A percentile compares a stretch with the other conserved stretches of the same genome.
Evolutionary conservation across 1,284 basidiomycete genomes (phyloP).

Genomic region (Trichosporon coremiiforme): DNA sequence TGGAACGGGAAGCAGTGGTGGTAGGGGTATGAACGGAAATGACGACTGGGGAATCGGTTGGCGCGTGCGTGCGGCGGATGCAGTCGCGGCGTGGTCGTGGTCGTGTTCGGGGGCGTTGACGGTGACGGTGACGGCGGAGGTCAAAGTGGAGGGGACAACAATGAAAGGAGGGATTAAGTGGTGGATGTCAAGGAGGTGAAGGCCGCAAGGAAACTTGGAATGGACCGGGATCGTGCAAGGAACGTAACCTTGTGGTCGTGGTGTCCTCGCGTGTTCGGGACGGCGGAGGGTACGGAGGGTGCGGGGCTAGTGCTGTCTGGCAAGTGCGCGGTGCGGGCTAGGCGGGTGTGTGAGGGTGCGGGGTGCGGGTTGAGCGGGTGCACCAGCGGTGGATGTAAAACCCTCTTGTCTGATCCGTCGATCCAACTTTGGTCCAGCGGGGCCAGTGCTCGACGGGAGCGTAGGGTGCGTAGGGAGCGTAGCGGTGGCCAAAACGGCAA

Average conservation of each 20-base stretch:
- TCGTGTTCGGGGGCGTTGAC: background rate
- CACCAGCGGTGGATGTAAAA: constrained; percentile 11
- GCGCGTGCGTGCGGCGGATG: background rate
- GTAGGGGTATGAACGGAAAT: background rate
- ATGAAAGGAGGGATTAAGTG: background rate
- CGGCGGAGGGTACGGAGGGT: too few species aligned
- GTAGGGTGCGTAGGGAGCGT: too few species aligned
- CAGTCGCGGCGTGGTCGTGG: background rate
- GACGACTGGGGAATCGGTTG: constrained; percentile 2
- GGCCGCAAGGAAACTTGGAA: background rate
- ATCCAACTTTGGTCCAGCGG: constrained; percentile 7
- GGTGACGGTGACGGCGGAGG: background rate
- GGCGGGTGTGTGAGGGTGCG: too few species aligned
- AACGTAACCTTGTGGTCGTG: constrained; percentile 6
- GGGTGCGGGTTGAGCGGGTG: too few species aligned
- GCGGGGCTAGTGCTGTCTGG: too few species aligned
- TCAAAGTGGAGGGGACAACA: background rate
- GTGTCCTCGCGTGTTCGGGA: constrained; percentile 14
- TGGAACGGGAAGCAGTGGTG: too few species aligned
- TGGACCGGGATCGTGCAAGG: background rate
- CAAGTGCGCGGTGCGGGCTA: too few species aligned
- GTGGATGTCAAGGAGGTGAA: constrained; percentile 3
- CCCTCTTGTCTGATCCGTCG: constrained; percentile 16
- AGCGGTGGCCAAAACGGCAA: constrained; percentile 4
- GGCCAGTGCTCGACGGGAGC: background rate